phyloP scores from a whole-genome alignment of 306 rosid genomes.

The Potentilla sterilis region DNA sequence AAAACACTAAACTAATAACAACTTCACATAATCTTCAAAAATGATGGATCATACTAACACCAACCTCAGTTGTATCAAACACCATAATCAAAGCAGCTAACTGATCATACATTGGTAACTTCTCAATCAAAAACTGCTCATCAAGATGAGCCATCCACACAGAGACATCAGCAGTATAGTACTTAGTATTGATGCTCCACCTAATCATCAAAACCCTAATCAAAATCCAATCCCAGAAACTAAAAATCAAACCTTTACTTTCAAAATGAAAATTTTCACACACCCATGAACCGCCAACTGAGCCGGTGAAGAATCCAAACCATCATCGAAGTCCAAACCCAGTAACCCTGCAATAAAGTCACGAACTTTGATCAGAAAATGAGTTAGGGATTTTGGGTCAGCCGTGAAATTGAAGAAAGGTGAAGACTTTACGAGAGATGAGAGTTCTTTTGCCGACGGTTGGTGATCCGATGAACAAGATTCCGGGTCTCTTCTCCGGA shows the following conservation, averaged over 20 bases:
- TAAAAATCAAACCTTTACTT: neutral
- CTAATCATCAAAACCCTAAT: constrained; percentile 8
- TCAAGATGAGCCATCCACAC: constrained; percentile 68
- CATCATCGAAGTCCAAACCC: constrained; percentile 57
- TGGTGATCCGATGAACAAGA: constrained; percentile 68
- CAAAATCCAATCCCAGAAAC: neutral
- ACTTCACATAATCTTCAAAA: constrained; percentile 8
- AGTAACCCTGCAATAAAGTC: constrained; percentile 52
- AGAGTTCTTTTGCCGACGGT: constrained; percentile 82
- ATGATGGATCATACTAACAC: constrained; percentile 23
- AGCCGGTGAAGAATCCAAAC: constrained; percentile 48
- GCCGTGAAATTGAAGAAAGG: neutral
- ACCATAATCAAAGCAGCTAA: constrained; percentile 81
- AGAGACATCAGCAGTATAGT: constrained; percentile 79
- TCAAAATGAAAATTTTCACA: neutral
- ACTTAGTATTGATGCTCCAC: constrained; percentile 78
- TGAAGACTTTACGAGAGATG: constrained; percentile 53
- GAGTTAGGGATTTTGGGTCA: neutral
- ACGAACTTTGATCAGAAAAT: neutral
- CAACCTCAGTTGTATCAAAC: constrained; percentile 74
- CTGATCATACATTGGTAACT: constrained; percentile 44
- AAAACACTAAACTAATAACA: neutral
- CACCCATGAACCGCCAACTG: constrained; percentile 64
- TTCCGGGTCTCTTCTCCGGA: constrained; percentile 61
- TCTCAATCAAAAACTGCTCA: constrained; percentile 49